Base-by-base conservation (phyloP, 768 basidiomycete genomes). In the Dacryopinax spathularia region DNA sequence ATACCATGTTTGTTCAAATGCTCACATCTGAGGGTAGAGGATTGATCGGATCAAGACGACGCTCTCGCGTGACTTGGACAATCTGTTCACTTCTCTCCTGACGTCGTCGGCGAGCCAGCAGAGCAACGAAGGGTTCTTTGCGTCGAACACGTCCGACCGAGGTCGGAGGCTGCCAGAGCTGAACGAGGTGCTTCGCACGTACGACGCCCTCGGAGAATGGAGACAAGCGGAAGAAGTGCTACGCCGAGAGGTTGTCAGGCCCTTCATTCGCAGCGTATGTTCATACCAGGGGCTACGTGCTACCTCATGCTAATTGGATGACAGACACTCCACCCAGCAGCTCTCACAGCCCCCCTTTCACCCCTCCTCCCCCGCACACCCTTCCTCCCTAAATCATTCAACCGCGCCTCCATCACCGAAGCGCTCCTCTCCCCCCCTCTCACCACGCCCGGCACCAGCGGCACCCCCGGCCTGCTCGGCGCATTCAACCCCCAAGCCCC, bases 191-290 rank as follows among this genome's bases (percentile, higher is more conserved):
- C 74, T 94, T 43, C 76, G 82, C 43, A 87, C 87, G 2, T 94
- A 94, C 69, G 88, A 92, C 67, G 73, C 80, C 6, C 76, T 99
- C 60, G 82, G 84, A 13, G 81, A 91, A 7, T 92, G 90, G 89
- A 76, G 83, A 68, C 85, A 89, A 66, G 95, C 93, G 1, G 94
- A 95, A 74, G 89, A 92, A 65, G 84, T 96, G 18, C 75, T 97
- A 60, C 79, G 86, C 63, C 77, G 77, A 61, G 83, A 87, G 43
- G 76, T 96, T 35, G 80, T 92, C 34, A 82, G 83, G 1, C 80
- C 79, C 15, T 94, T 93, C 69, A 79, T 92, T 9, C 84, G 82
- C 69, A 88, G 88, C 79, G 92, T 87, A 44, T 39, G n/a, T 18
- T 61, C 60, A 10, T 20, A n/a, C 2, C 1, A 22, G 7, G 15